Conservation (phyloP, 768 basidiomycete species). For the Boletus pseudo-olivaceus region DNA sequence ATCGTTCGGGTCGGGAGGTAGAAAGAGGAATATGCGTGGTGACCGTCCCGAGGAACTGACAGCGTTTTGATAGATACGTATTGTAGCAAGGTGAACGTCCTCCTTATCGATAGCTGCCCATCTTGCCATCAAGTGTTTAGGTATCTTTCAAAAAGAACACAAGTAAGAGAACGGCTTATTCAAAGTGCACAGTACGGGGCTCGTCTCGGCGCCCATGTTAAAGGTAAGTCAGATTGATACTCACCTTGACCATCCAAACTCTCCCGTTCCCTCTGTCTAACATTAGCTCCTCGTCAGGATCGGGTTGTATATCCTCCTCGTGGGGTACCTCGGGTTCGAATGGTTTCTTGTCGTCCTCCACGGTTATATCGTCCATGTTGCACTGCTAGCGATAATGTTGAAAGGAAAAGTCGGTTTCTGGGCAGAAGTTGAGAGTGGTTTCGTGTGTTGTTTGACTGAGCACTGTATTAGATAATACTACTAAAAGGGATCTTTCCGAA, state of each 20-base stretch:
- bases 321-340: slow-evolving; percentile 52
- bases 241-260: slow-evolving; percentile 85
- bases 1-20: slow-evolving; percentile 55
- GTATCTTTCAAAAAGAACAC: slow-evolving; percentile 51
- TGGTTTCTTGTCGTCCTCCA: slow-evolving; percentile 69
- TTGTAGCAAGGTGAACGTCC: slow-evolving; percentile 76
- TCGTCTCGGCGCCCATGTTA: not conserved
- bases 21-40: slow-evolving; percentile 62
- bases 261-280: slow-evolving; percentile 68
- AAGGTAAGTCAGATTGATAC: slow-evolving; percentile 13
- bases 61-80: slow-evolving; percentile 69
- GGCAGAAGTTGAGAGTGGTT: not conserved
- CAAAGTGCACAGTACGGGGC: not conserved
- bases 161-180: slow-evolving; percentile 2
- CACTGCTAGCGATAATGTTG: too few relatives aligned
- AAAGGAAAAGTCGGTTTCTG: not conserved
- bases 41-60: slow-evolving; percentile 43
- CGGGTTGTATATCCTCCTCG: slow-evolving; percentile 66
- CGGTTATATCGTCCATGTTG: slow-evolving; percentile 32
- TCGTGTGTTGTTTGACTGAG: not conserved
- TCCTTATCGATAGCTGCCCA: slow-evolving; percentile 78
- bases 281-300: slow-evolving; percentile 82
- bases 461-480: not conserved
- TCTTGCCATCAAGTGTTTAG: slow-evolving; percentile 79
- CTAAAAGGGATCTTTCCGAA: too few relatives aligned